These are phyloP conservation scores for Nitzschia sp. DNA, from an alignment of 108 stramenopile genomes.

Conservation along the genomic window DNA sequence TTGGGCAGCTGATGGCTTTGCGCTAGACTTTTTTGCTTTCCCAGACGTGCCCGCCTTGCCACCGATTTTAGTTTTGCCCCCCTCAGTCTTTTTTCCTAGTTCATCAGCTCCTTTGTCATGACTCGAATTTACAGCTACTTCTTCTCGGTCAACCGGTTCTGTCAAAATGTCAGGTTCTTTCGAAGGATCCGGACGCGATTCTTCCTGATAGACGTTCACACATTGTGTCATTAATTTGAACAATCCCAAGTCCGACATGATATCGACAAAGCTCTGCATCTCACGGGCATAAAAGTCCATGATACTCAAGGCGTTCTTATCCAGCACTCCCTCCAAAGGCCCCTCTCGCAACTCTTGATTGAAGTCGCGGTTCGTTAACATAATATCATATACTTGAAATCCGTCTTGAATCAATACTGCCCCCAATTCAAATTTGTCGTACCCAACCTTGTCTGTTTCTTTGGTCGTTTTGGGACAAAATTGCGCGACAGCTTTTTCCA, in stretches of 20 bases:
- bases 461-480: conserved; percentile 22
- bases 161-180: conserved; percentile 9
- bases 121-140: not conserved
- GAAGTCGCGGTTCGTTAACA: conserved; percentile 14
- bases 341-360: not conserved
- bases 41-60: not conserved
- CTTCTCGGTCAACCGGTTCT: not conserved
- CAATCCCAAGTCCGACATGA: conserved; percentile 32
- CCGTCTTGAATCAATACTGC: conserved; percentile 27
- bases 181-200: conserved; percentile 9
- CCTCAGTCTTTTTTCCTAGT: not conserved
- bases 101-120: not conserved
- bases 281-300: conserved; percentile 11
- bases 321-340: not conserved
- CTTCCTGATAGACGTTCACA: conserved; percentile 17
- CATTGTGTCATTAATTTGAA: conserved; percentile 27
- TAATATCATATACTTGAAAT: conserved; percentile 27
- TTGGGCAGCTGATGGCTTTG: not conserved
- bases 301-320: conserved; percentile 7
- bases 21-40: not conserved
- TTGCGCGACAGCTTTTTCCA: conserved; percentile 16
- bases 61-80: not conserved
- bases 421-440: conserved; percentile 37
- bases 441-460: conserved; percentile 22
- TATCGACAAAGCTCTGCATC: conserved; percentile 23